Evolutionary conservation across 2,329 filamentous ascomycete genomes (phyloP).

Genomic region (Daldinia eschscholtzii): DNA sequence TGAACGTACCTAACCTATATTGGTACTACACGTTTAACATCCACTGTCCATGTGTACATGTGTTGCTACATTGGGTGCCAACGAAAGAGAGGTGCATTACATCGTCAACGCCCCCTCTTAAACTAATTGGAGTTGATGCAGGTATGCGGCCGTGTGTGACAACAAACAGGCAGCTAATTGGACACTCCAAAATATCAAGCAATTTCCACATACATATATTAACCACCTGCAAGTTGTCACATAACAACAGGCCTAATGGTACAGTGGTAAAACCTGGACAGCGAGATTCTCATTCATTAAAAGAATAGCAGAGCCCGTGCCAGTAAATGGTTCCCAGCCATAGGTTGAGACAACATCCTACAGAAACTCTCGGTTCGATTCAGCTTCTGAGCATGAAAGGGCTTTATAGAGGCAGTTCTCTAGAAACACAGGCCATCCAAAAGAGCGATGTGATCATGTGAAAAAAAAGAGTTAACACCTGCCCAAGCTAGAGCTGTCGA

Average conservation of each 20-base stretch:
- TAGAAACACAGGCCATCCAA: neutral
- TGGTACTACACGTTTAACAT: too few relatives aligned
- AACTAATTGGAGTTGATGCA: too few relatives aligned
- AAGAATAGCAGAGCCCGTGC: neutral
- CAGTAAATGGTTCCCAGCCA: neutral
- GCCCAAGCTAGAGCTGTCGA: neutral
- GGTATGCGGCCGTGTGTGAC: too few relatives aligned
- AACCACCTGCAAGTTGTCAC: neutral
- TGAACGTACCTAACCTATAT: too few relatives aligned
- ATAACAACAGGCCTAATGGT: neutral
- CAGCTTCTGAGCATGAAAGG: neutral
- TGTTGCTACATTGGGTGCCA: too few relatives aligned
- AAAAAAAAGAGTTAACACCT: neutral
- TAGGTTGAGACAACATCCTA: neutral
- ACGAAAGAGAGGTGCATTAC: too few relatives aligned
- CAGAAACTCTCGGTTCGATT: neutral
- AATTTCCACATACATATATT: neutral
- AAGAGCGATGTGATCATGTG: neutral
- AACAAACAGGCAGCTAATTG: too few relatives aligned
- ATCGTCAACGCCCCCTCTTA: too few relatives aligned
- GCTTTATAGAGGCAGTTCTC: neutral
- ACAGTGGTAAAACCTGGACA: neutral
- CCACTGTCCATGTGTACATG: too few relatives aligned
- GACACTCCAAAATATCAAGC: too few relatives aligned
- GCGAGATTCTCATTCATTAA: neutral